A percentile compares a stretch with the other conserved stretches of the same genome.
Evolutionary conservation across 768 basidiomycete species (phyloP).

Genomic region (Termitomyces sp.): DNA sequence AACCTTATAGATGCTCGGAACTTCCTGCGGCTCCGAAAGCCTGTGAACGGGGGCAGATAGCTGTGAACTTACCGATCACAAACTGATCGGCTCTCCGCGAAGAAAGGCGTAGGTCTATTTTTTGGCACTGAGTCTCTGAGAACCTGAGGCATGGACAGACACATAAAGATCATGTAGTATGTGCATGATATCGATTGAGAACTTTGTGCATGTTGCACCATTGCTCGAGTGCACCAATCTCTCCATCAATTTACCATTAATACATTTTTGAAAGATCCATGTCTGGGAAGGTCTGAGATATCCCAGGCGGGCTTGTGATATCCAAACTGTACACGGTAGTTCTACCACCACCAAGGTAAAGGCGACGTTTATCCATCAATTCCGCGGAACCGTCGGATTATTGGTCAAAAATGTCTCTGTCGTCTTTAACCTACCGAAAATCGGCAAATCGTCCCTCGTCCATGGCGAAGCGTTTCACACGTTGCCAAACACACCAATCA

Average conservation of each 20-base stretch:
- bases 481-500: neutral
- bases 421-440: neutral
- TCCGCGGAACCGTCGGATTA: slow-evolving; percentile 5
- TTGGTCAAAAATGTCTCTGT: neutral
- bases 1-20: neutral
- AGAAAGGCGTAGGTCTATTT: neutral
- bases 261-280: neutral
- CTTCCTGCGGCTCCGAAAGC: slow-evolving; percentile 8
- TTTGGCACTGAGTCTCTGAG: neutral
- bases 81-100: neutral
- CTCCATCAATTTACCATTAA: no score
- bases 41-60: neutral
- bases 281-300: no score
- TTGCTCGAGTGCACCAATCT: no score
- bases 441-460: neutral
- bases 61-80: neutral
- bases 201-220: neutral
- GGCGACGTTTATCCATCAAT: slow-evolving; percentile 10
- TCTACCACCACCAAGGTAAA: neutral
- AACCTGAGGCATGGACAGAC: neutral
- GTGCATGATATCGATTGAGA: neutral
- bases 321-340: neutral
- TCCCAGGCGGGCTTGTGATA: slow-evolving; percentile 4
- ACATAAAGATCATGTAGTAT: neutral
- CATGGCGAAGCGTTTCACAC: neutral